Conservation (phyloP, 2,329 filamentous ascomycete genomes). For the Fusarium redolens region DNA sequence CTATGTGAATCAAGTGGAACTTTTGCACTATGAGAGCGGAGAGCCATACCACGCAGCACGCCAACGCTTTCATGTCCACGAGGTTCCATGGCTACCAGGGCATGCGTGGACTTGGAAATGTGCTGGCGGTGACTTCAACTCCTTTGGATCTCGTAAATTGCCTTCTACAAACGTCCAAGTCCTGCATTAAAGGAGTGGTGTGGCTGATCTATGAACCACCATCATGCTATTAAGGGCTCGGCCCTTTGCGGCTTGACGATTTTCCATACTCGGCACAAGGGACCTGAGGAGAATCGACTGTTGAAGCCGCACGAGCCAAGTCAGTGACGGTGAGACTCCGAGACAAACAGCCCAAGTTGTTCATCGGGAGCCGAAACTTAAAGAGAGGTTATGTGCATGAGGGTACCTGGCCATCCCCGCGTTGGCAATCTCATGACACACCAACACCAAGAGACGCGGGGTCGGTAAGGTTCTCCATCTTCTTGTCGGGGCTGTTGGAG, state of each 20-base stretch:
- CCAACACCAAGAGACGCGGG: conserved; percentile 35
- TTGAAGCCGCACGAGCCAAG: conserved; percentile 31
- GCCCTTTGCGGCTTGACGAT: conserved; percentile 24
- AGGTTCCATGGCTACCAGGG: conserved; percentile 12
- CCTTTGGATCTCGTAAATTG: conserved; percentile 15
- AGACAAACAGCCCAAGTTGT: conserved; percentile 7
- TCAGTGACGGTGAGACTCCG: conserved; percentile 23
- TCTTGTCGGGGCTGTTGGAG: conserved; percentile 37
- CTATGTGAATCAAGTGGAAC: conserved; percentile 31
- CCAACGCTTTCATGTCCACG: conserved; percentile 10
- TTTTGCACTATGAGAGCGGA: conserved; percentile 35
- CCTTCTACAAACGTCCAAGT: conserved; percentile 36
- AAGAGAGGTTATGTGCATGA: conserved; percentile 9
- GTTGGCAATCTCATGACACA: conserved; percentile 38
- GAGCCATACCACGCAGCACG: conserved; percentile 22
- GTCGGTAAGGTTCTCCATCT: conserved; percentile 35
- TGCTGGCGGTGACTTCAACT: conserved; percentile 13
- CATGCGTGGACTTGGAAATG: conserved; percentile 1
- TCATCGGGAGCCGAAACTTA: conserved; percentile 25
- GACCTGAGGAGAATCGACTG: conserved; percentile 11
- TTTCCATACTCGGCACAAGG: conserved; percentile 12
- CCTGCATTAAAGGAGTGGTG: conserved; percentile 22
- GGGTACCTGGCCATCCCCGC: conserved; percentile 18
- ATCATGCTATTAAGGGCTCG: conserved; percentile 9
- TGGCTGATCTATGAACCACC: conserved; percentile 27